phyloP scores from a whole-genome alignment of 495 filamentous ascomycete species.

The Penicillium ochrochloron region DNA sequence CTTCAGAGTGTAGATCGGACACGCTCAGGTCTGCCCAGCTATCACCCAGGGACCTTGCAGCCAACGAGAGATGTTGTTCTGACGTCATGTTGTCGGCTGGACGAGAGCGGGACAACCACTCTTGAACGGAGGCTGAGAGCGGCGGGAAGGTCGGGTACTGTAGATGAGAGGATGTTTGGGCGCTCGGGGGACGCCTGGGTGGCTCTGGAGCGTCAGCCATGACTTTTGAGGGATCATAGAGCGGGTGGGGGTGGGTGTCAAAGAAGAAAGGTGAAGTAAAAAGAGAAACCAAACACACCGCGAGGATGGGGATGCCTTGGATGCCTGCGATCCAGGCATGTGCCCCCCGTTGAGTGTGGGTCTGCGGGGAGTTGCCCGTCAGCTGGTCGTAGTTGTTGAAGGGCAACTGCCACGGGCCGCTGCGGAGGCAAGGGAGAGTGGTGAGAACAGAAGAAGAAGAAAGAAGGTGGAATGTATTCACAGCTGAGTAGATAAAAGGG shows the following conservation, averaged over 20 bases:
- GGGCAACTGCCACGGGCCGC: constrained; percentile 11
- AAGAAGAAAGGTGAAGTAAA: constrained; percentile 5
- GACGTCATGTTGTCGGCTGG: constrained; percentile 50
- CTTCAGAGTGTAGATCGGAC: constrained; percentile 51
- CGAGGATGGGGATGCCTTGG: constrained; percentile 12
- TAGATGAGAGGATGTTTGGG: constrained; percentile 39
- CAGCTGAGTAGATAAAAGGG: neutral
- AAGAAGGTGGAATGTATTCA: neutral
- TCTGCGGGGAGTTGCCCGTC: constrained; percentile 19
- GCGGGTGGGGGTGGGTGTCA: constrained; percentile 6
- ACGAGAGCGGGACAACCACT: constrained; percentile 54
- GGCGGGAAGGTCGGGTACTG: constrained; percentile 53
- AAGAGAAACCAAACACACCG: constrained; percentile 1
- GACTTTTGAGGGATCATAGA: constrained; percentile 22
- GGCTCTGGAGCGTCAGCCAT: constrained; percentile 52
- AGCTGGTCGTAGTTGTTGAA: constrained; percentile 5
- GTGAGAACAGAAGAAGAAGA: neutral
- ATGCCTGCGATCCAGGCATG: constrained; percentile 12
- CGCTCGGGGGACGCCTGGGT: constrained; percentile 37
- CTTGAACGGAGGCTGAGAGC: constrained; percentile 50
- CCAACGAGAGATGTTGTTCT: constrained; percentile 29
- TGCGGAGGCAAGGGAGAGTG: neutral
- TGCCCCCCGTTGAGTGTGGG: constrained; percentile 14
- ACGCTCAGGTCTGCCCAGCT: constrained; percentile 55
- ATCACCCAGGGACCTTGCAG: constrained; percentile 44